phyloP scores from a whole-genome alignment of 257 asterid species.

The Nyctanthes arbortristis region DNA sequence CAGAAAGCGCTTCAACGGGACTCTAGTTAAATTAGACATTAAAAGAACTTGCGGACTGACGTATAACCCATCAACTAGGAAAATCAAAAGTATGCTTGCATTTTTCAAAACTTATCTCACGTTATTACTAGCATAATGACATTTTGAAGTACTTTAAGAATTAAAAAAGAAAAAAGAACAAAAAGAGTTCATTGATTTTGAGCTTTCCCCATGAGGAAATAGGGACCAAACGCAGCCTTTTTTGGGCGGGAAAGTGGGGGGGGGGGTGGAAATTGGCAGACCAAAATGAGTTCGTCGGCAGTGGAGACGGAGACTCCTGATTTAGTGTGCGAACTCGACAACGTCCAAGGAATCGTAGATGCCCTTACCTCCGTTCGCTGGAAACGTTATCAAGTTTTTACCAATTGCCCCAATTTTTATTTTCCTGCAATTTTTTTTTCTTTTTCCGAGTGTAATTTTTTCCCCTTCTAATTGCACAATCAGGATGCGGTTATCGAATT shows the following conservation, averaged over 20 bases:
- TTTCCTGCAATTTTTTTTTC: background rate
- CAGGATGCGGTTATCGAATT: conserved; percentile 85
- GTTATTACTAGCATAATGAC: too few relatives aligned
- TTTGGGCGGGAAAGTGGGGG: conserved; percentile 59
- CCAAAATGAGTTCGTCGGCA: conserved; percentile 67
- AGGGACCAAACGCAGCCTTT: background rate
- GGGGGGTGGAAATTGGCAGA: conserved; percentile 2
- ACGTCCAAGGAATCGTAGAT: conserved; percentile 89
- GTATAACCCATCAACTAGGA: too few relatives aligned
- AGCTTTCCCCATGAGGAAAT: too few relatives aligned
- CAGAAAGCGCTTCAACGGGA: too few relatives aligned
- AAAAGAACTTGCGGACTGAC: too few relatives aligned
- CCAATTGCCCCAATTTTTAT: background rate
- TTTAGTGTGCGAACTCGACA: conserved; percentile 79
- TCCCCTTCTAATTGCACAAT: conserved; percentile 11
- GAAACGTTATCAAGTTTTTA: conserved; percentile 94
- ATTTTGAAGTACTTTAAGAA: too few relatives aligned
- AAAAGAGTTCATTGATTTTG: too few relatives aligned
- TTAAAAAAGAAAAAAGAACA: too few relatives aligned
- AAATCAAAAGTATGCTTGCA: too few relatives aligned
- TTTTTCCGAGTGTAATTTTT: conserved; percentile 10
- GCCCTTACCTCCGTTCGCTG: conserved; percentile 91
- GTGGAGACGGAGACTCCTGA: conserved; percentile 53
- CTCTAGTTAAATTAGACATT: too few relatives aligned
- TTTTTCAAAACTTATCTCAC: too few relatives aligned